Evolutionary conservation across 2,329 filamentous ascomycete species (phyloP).

Genomic region (Gaeumannomyces tritici): DNA sequence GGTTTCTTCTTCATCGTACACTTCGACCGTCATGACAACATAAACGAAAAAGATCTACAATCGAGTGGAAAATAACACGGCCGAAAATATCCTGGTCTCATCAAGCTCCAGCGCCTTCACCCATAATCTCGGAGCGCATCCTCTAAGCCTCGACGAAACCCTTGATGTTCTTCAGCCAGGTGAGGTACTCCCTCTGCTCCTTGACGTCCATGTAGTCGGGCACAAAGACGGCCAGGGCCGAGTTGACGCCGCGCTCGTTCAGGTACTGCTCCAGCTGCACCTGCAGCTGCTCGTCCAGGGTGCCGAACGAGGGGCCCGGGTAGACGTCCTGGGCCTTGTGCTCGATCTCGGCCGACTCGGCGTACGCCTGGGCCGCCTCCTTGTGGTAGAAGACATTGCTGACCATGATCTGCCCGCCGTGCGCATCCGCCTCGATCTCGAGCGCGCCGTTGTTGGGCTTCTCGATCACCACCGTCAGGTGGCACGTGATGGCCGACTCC

Average conservation of each 20-base stretch:
- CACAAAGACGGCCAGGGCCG: conserved; percentile 77
- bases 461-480: conserved; percentile 79
- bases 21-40: not conserved
- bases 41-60: not conserved
- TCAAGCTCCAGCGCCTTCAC: not conserved
- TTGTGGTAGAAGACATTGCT: conserved; percentile 87
- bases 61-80: not conserved
- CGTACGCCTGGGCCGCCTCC: conserved; percentile 67
- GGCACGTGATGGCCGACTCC: conserved; percentile 62
- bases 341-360: conserved; percentile 64
- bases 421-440: conserved; percentile 74
- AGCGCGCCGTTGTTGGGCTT: conserved; percentile 65
- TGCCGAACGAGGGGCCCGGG: conserved; percentile 84
- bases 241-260: conserved; percentile 87
- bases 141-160: conserved; percentile 65
- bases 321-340: conserved; percentile 73
- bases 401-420: conserved; percentile 78
- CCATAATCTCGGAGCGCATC: not conserved
- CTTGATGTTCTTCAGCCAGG: conserved; percentile 84
- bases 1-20: not conserved
- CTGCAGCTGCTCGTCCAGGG: conserved; percentile 93
- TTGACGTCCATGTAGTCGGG: conserved; percentile 96
- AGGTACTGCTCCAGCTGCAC: conserved; percentile 86
- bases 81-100: not conserved
- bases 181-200: conserved; percentile 94